Evolutionary conservation across 768 basidiomycete species (phyloP).

Genomic region (Hysterangium stoloniferum): DNA sequence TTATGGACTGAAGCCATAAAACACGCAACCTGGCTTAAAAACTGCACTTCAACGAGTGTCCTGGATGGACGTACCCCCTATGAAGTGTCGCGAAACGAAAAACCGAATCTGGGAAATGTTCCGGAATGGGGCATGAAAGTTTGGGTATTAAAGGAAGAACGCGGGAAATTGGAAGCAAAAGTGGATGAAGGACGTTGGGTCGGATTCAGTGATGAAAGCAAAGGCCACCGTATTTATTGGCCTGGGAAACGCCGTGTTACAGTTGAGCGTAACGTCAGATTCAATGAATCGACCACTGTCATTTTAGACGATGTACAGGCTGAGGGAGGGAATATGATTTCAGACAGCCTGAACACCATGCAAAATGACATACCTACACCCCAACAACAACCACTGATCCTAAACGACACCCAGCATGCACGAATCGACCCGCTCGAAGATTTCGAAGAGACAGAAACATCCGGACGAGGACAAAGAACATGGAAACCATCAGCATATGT

Average conservation of each 20-base stretch:
- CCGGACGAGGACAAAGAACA: background rate
- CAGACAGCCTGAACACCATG: background rate
- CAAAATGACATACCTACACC: background rate
- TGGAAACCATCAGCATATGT: too few relatives aligned
- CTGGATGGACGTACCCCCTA: constrained; percentile 14
- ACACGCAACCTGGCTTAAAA: constrained; percentile 31
- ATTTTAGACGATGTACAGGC: constrained; percentile 10
- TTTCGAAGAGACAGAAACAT: too few relatives aligned
- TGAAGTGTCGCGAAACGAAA: background rate
- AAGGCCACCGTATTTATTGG: constrained; percentile 30
- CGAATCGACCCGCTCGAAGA: background rate
- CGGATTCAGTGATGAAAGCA: constrained; percentile 26
- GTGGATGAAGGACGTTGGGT: constrained; percentile 26
- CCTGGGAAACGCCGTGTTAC: constrained; percentile 18
- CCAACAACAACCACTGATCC: background rate
- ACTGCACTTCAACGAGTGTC: constrained; percentile 22
- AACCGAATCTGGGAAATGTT: constrained; percentile 23
- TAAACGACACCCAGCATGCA: background rate
- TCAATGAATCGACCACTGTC: constrained; percentile 10
- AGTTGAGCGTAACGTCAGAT: constrained; percentile 21
- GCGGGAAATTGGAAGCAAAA: constrained; percentile 22
- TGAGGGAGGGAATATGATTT: constrained; percentile 16
- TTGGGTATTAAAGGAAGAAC: constrained; percentile 24
- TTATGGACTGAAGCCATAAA: constrained; percentile 33
- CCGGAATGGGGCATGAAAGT: constrained; percentile 29